phyloP scores from a whole-genome alignment of 2,329 filamentous ascomycete species.

The Epichloe brachyelytri region DNA sequence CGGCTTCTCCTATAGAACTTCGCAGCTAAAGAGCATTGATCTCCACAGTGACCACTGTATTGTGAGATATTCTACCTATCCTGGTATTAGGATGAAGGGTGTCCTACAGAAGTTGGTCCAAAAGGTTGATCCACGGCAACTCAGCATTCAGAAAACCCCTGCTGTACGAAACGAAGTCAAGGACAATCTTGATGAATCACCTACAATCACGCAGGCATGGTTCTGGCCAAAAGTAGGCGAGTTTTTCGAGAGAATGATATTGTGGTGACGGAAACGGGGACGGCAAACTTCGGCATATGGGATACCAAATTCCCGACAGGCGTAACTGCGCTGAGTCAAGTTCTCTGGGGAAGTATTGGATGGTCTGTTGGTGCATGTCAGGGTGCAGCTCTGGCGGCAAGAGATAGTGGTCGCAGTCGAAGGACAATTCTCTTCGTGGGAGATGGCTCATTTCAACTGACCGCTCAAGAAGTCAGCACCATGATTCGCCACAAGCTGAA shows the following conservation, averaged over 20 bases:
- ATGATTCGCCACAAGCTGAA: slow-evolving; percentile 66
- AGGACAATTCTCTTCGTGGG: slow-evolving; percentile 79
- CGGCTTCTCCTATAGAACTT: slow-evolving; percentile 69
- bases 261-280: slow-evolving; percentile 78
- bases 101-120: slow-evolving; percentile 60
- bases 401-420: slow-evolving; percentile 44
- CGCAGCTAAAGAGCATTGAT: slow-evolving; percentile 65
- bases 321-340: slow-evolving; percentile 72
- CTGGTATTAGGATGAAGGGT: slow-evolving; percentile 62
- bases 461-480: slow-evolving; percentile 70
- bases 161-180: slow-evolving; percentile 38
- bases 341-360: slow-evolving; percentile 57
- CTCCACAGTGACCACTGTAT: slow-evolving; percentile 63
- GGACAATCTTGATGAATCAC: slow-evolving; percentile 25
- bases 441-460: slow-evolving; percentile 77
- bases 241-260: slow-evolving; percentile 63
- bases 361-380: slow-evolving; percentile 47
- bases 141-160: slow-evolving; percentile 42
- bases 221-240: slow-evolving; percentile 67
- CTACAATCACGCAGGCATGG: slow-evolving; percentile 53
- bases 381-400: slow-evolving; percentile 60
- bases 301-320: slow-evolving; percentile 65
- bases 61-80: slow-evolving; percentile 69
- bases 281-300: slow-evolving; percentile 78
- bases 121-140: slow-evolving; percentile 40